These are phyloP conservation scores for Trifolium dubium DNA, from an alignment of 306 rosid genomes.

Conservation along the genomic window DNA sequence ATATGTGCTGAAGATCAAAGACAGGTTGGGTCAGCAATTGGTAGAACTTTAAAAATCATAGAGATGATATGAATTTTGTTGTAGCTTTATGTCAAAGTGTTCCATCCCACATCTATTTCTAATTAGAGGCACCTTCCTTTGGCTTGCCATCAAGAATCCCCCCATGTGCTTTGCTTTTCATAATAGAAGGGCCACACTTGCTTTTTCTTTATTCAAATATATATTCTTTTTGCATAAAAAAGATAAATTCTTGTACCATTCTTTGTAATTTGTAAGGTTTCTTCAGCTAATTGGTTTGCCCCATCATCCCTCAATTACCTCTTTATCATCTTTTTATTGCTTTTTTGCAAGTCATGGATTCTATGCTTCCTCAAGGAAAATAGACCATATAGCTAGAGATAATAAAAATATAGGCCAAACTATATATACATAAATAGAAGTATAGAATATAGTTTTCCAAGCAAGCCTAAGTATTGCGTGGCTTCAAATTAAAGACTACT, in stretches of 20 bases:
- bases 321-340: slow-evolving; percentile 22
- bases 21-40: slow-evolving; percentile 46
- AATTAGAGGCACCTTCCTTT: slow-evolving; percentile 37
- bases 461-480: neutral
- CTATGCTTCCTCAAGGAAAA: neutral
- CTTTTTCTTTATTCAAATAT: slow-evolving; percentile 34
- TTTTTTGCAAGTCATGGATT: slow-evolving; percentile 14
- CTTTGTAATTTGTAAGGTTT: slow-evolving; percentile 20
- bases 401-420: neutral
- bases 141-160: slow-evolving; percentile 39
- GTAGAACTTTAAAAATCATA: slow-evolving; percentile 31
- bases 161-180: slow-evolving; percentile 49
- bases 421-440: neutral
- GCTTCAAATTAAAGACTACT: neutral
- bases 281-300: slow-evolving; percentile 44
- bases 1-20: slow-evolving; percentile 29
- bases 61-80: slow-evolving; percentile 11
- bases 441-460: neutral
- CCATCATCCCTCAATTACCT: neutral
- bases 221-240: slow-evolving; percentile 13
- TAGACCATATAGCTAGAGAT: neutral
- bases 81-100: slow-evolving; percentile 41
- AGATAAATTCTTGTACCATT: slow-evolving; percentile 15
- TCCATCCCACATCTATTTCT: slow-evolving; percentile 40
- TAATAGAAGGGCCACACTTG: slow-evolving; percentile 32